These are phyloP conservation scores for Coffea humblotiana DNA, from an alignment of 305 asterid genomes.

Conservation along the genomic window DNA sequence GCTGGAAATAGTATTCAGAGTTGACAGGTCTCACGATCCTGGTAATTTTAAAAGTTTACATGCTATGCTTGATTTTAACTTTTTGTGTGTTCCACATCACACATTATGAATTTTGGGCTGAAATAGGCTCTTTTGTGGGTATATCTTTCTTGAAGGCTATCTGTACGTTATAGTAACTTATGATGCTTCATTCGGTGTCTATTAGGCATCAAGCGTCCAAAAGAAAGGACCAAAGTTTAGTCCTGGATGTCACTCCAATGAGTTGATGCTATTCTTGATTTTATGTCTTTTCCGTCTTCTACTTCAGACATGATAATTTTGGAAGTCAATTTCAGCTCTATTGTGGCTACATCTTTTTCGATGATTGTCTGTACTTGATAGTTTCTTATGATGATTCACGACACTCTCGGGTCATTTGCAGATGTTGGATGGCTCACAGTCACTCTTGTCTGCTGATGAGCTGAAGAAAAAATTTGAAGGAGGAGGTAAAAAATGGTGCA, in stretches of 20 bases:
- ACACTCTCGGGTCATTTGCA: conserved; percentile 30
- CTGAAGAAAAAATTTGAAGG: conserved; percentile 69
- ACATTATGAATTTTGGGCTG: not conserved
- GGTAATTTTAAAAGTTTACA: not conserved
- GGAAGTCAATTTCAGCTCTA: not conserved
- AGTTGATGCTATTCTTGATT: no score
- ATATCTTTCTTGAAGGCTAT: not conserved
- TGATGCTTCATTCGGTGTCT: not conserved
- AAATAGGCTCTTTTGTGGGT: not conserved
- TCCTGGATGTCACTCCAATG: not conserved
- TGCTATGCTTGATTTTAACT: not conserved
- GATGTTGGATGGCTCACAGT: conserved; percentile 81
- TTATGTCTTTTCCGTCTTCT: no score
- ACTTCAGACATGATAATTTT: no score
- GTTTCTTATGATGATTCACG: conserved; percentile 7
- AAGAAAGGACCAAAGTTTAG: not conserved
- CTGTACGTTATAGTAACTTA: not conserved
- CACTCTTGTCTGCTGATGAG: conserved; percentile 74
- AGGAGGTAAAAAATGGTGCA: conserved; percentile 54
- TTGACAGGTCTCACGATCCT: not conserved
- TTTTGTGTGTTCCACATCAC: not conserved
- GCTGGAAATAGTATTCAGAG: not conserved
- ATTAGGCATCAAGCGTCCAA: not conserved
- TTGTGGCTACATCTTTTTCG: not conserved
- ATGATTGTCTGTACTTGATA: not conserved